A percentile compares a stretch with the other conserved stretches of the same genome.
Evolutionary conservation across 1,284 basidiomycete species (phyloP).

Genomic region (Leccinum griseonigrum): DNA sequence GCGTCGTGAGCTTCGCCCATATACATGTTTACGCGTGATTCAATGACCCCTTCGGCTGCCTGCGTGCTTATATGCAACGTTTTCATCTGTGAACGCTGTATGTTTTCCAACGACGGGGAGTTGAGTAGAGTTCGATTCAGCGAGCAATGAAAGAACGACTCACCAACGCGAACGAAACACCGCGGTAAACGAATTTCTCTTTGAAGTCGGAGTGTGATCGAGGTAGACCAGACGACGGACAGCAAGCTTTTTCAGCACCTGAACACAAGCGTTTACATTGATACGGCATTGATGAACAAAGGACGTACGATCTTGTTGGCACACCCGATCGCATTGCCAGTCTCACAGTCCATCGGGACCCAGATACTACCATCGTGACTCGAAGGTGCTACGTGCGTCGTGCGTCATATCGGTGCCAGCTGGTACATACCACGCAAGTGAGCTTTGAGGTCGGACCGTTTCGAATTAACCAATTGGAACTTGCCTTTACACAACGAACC

Average conservation of each 20-base stretch:
- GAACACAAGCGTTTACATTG: background rate
- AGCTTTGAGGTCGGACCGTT: too few species aligned
- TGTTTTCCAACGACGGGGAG: background rate
- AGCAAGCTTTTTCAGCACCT: constrained; percentile 46
- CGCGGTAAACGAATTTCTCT: constrained; percentile 49
- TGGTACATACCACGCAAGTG: too few species aligned
- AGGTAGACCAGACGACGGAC: constrained; percentile 44
- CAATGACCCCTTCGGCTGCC: constrained; percentile 39
- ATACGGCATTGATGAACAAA: background rate
- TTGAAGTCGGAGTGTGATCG: constrained; percentile 63
- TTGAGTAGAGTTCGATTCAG: background rate
- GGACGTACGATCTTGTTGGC: constrained; percentile 42
- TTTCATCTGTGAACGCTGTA: constrained; percentile 40
- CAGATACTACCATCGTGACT: too few species aligned
- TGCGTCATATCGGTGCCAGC: too few species aligned
- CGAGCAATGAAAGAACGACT: constrained; percentile 17
- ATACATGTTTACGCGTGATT: constrained; percentile 48
- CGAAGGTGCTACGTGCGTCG: too few species aligned
- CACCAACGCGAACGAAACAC: constrained; percentile 55
- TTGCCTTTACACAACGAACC: too few species aligned
- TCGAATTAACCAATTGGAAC: too few species aligned
- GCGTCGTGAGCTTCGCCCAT: background rate
- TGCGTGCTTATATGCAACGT: constrained; percentile 29
- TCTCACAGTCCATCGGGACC: constrained; percentile 5
- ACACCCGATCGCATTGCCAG: constrained; percentile 34